Base-by-base conservation (phyloP, 257 asterid species). In the Solanum acaule region DNA sequence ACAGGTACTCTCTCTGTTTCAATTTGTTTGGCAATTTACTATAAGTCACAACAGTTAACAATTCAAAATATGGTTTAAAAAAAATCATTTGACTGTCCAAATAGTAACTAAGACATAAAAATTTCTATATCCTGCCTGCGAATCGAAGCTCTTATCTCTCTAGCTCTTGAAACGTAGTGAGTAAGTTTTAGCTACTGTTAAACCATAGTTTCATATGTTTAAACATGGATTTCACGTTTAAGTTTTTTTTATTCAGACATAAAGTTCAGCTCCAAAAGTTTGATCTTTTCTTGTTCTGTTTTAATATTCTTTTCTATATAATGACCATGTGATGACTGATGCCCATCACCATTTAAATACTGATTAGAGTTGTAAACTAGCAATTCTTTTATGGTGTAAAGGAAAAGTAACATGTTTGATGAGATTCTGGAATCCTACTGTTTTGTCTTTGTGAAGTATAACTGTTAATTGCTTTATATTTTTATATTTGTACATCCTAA, bases 1-100 rank as follows among this genome's bases (percentile, higher is more conserved):
- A 93, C 96, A 88, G 96, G 98, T 67, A 67, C 20, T 12, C 33
- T 23, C 7, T 65, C 18, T 5, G 8, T 65, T 63, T 63, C 71
- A 63, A 63, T 10, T 65, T n/a, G 72, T 65, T 65, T 65, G 73
- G 8, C 34, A 13, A 46, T 13, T 46, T 46, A 46, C 18, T 46
- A 4, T 25, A 10, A n/a, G 7, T 65, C 16, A 65, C 31, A n/a
- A 65, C 0, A 63, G 71, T 23, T 63, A 52, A 52, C n/a, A 16
- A 52, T 52, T 52, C 10, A 52, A 18, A 52, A 5, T 9, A 23
- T 23, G 70, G 9, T 23, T 23, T 22, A 1, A 27, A 29, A 23
- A 25, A 67, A 11, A 67, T 12, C 10, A 67, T 67, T 27, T n/a
- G 15, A 63, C 33, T n/a, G 72, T 65, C 4, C 33, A n/a, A 65